Conservation (phyloP, 805 yeast genomes). For the Sugiyamaella marilandica region DNA sequence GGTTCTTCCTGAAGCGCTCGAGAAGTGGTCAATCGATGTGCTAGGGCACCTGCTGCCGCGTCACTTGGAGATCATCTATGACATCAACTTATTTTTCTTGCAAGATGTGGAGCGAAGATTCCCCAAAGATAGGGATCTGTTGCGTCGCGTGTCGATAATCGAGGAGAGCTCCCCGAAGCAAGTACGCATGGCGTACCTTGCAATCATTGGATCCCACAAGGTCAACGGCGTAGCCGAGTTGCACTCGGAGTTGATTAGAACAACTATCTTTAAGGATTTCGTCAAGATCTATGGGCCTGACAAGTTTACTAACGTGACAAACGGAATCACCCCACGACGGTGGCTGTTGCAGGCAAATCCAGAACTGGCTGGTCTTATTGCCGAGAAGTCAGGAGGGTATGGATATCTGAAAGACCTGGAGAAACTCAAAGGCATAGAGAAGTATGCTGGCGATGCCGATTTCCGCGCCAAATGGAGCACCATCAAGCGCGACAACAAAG, state of each 20-base stretch:
- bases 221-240: constrained; percentile 96
- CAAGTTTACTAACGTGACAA: constrained; percentile 86
- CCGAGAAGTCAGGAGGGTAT: constrained; percentile 62
- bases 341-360: constrained; percentile 96
- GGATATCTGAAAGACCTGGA: constrained; percentile 65
- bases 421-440: constrained; percentile 59
- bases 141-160: constrained; percentile 71
- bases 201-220: constrained; percentile 86
- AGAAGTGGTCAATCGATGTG: constrained; percentile 89
- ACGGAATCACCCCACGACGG: constrained; percentile 94
- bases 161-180: constrained; percentile 79
- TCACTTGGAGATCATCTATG: constrained; percentile 85
- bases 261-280: constrained; percentile 86
- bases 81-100: constrained; percentile 74
- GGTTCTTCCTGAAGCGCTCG: constrained; percentile 90
- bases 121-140: constrained; percentile 66
- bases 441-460: constrained; percentile 59
- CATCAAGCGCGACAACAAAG: constrained; percentile 67
- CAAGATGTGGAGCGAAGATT: constrained; percentile 68
- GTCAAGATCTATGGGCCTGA: constrained; percentile 76
- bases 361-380: constrained; percentile 63
- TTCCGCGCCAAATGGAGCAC: constrained; percentile 68
- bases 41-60: constrained; percentile 78
- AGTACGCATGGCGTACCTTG: constrained; percentile 88
- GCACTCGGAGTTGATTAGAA: constrained; percentile 84